A percentile compares a stretch with the other conserved stretches of the same genome.
Conservation (phyloP, 495 filamentous ascomycete species). For the Halenospora varia region DNA sequence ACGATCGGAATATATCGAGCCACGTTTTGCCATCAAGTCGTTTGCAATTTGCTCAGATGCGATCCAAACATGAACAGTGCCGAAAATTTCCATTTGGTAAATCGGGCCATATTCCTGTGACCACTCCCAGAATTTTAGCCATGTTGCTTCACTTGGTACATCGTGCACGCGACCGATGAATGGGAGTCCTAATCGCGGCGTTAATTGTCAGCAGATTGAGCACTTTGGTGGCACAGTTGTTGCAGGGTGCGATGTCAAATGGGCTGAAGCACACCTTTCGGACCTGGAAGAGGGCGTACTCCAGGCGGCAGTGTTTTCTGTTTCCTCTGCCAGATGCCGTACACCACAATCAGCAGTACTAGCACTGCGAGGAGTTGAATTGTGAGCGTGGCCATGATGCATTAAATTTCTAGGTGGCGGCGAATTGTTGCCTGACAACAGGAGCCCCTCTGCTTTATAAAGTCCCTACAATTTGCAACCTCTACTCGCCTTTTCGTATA, state of each 20-base stretch:
- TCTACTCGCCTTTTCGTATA: neutral
- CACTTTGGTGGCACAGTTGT: neutral
- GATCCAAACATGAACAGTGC: slow-evolving; percentile 27
- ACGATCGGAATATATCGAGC: slow-evolving; percentile 44
- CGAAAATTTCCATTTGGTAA: slow-evolving; percentile 29
- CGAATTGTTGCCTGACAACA: neutral
- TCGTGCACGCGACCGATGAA: slow-evolving; percentile 57
- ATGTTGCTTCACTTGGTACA: slow-evolving; percentile 43
- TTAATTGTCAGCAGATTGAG: neutral
- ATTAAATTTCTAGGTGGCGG: neutral
- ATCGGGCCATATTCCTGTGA: slow-evolving; percentile 35
- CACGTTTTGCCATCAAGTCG: slow-evolving; percentile 33
- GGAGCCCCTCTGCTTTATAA: neutral
- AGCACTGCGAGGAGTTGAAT: neutral
- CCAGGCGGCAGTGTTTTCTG: slow-evolving; percentile 11
- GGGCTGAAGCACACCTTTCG: slow-evolving; percentile 6
- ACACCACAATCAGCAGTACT: neutral
- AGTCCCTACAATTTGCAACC: neutral
- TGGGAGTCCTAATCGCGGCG: slow-evolving; percentile 34
- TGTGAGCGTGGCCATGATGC: neutral
- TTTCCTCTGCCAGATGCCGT: neutral
- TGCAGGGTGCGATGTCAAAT: neutral
- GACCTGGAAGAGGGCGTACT: slow-evolving; percentile 14
- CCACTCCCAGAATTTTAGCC: slow-evolving; percentile 41
- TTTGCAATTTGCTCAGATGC: slow-evolving; percentile 36